Evolutionary conservation across 768 basidiomycete species (phyloP).

Genomic region (Boletus barrowsii): DNA sequence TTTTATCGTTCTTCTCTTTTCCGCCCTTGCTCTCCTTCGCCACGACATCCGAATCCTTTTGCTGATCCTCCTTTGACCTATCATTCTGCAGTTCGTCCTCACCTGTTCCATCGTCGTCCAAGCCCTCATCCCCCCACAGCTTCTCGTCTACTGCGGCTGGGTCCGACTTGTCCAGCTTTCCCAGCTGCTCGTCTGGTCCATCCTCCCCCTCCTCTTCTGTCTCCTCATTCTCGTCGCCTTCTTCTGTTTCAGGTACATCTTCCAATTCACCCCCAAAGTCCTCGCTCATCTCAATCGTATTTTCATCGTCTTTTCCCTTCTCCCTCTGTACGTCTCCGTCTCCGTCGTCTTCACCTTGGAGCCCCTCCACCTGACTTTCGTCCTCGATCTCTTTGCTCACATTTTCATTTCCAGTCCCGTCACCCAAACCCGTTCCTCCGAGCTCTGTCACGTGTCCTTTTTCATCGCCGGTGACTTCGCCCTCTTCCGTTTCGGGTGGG

Average conservation of each 20-base stretch:
- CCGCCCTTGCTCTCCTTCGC: slow-evolving; percentile 67
- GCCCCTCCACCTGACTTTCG: slow-evolving; percentile 93
- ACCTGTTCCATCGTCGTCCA: slow-evolving; percentile 47
- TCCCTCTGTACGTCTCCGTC: slow-evolving; percentile 33
- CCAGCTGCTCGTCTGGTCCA: slow-evolving; percentile 78
- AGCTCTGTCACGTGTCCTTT: slow-evolving; percentile 38
- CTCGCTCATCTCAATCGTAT: slow-evolving; percentile 87
- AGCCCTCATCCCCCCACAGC: slow-evolving; percentile 87
- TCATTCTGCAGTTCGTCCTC: slow-evolving; percentile 60
- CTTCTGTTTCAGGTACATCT: slow-evolving; percentile 63
- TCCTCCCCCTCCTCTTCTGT: slow-evolving; percentile 51
- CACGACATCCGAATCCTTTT: slow-evolving; percentile 60
- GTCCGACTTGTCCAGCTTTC: slow-evolving; percentile 78
- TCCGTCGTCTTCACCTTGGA: slow-evolving; percentile 63
- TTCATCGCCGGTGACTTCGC: slow-evolving; percentile 45
- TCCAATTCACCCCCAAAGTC: slow-evolving; percentile 88
- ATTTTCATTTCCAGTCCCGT: slow-evolving; percentile 81
- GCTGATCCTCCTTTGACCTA: slow-evolving; percentile 46
- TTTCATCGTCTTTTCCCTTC: slow-evolving; percentile 52
- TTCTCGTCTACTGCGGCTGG: slow-evolving; percentile 91
- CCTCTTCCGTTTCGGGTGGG: slow-evolving; percentile 71
- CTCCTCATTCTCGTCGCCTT: slow-evolving; percentile 42
- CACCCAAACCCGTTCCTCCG: slow-evolving; percentile 85
- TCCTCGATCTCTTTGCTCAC: slow-evolving; percentile 95
- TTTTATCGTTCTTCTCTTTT: slow-evolving; percentile 30